Evolutionary conservation across 805 yeast genomes (phyloP).

Genomic region (Wickerhamomyces mucosus): DNA sequence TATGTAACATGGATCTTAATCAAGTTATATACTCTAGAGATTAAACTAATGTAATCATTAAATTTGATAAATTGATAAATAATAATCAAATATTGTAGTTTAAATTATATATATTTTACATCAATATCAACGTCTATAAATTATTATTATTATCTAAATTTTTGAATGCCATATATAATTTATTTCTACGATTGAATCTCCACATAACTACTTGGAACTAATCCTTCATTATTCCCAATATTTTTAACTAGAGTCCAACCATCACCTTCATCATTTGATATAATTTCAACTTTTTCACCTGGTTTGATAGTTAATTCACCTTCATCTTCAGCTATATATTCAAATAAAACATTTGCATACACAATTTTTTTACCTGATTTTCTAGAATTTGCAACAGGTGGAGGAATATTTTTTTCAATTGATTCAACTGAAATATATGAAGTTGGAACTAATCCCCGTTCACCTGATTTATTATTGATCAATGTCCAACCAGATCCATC

Average conservation of each 20-base stretch:
- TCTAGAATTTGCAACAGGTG: constrained; percentile 17
- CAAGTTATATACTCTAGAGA: too few species aligned
- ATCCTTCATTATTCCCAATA: constrained; percentile 50
- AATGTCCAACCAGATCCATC: constrained; percentile 88
- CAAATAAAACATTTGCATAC: constrained; percentile 17
- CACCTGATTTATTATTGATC: constrained; percentile 38
- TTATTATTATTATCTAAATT: too few species aligned
- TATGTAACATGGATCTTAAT: too few species aligned
- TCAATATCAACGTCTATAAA: too few species aligned
- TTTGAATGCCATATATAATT: too few species aligned
- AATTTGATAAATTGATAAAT: too few species aligned
- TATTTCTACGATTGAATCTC: constrained; percentile 9
- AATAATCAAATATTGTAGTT: too few species aligned
- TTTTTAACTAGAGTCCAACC: constrained; percentile 94
- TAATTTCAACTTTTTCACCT: constrained; percentile 65
- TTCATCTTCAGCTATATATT: constrained; percentile 36
- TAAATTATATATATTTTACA: too few species aligned
- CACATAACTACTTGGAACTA: constrained; percentile 70
- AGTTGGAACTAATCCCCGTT: constrained; percentile 78
- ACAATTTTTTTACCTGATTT: constrained; percentile 9
- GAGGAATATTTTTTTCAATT: constrained; percentile 6
- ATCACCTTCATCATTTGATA: constrained; percentile 58
- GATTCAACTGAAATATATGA: constrained; percentile 49
- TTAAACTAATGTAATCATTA: too few species aligned
- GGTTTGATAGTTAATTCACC: constrained; percentile 66